A percentile compares a stretch with the other conserved stretches of the same genome.
phyloP scores from a whole-genome alignment of 768 basidiomycete species.

The Tulasnella sp. region DNA sequence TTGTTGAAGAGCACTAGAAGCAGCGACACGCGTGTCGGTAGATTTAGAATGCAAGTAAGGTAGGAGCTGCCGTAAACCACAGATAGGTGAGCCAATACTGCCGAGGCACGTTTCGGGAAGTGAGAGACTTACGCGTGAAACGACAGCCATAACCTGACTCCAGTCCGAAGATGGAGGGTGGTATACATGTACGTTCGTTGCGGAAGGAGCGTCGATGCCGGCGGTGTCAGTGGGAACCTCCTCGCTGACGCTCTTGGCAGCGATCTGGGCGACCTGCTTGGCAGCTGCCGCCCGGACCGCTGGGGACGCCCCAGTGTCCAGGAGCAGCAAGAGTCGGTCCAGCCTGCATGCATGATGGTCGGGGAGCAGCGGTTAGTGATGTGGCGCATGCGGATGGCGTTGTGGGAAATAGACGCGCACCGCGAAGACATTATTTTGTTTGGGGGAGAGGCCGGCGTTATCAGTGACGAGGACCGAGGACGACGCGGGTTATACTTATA shows the following conservation, averaged over 20 bases:
- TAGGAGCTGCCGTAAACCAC: conserved; percentile 56
- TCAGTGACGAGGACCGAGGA: conserved; percentile 1
- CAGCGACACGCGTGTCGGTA: conserved; percentile 87
- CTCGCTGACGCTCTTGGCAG: conserved; percentile 76
- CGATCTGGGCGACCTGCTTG: conserved; percentile 90
- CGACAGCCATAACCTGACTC: conserved; percentile 85
- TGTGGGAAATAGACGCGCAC: not conserved
- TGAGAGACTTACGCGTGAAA: conserved; percentile 64
- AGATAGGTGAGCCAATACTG: not conserved
- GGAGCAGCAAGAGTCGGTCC: conserved; percentile 91
- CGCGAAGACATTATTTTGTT: conserved; percentile 12
- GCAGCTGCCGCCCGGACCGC: conserved; percentile 93
- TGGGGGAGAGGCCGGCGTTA: conserved; percentile 13
- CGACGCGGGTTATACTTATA: conserved; percentile 11
- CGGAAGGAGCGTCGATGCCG: conserved; percentile 54
- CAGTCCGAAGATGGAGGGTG: conserved; percentile 56
- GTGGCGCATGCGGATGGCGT: not conserved
- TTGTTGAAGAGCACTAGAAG: conserved; percentile 81
- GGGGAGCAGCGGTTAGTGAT: not conserved
- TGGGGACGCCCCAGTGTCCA: conserved; percentile 90
- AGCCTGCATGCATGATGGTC: conserved; percentile 53
- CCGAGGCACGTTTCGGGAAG: conserved; percentile 12
- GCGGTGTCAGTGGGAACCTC: conserved; percentile 73
- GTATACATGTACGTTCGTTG: conserved; percentile 29
- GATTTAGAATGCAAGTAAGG: conserved; percentile 89